Conservation (phyloP, 2,329 filamentous ascomycete genomes). For the Aspergillus uvarum region DNA sequence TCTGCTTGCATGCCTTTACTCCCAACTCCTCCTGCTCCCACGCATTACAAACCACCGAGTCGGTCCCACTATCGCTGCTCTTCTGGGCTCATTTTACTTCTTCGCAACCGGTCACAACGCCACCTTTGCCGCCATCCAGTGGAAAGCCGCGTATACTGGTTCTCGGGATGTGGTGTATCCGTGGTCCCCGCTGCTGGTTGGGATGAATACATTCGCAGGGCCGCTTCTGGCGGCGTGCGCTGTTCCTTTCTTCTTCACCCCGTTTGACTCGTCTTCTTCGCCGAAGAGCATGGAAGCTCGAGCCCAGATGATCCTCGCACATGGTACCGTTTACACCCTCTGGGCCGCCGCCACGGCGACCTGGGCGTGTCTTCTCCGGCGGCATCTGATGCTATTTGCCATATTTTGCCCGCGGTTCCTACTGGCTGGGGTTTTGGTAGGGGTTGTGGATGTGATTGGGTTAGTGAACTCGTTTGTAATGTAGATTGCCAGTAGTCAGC, state of each 20-base stretch:
- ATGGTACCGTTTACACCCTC: constrained; percentile 74
- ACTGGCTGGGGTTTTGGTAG: constrained; percentile 50
- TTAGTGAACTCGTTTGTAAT: not conserved
- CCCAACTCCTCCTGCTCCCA: constrained; percentile 66
- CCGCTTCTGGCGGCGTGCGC: constrained; percentile 78
- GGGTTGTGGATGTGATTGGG: constrained; percentile 1
- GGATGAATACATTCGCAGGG: constrained; percentile 81
- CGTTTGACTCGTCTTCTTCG: not conserved
- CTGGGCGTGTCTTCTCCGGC: constrained; percentile 80
- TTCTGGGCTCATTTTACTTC: constrained; percentile 88
- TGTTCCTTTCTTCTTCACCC: constrained; percentile 71
- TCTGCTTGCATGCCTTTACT: constrained; percentile 62
- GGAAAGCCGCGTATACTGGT: constrained; percentile 91
- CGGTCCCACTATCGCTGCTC: constrained; percentile 77
- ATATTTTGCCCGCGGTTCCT: constrained; percentile 91
- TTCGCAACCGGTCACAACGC: constrained; percentile 98
- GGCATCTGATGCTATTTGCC: constrained; percentile 94
- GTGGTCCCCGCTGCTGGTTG: constrained; percentile 77
- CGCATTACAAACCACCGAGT: constrained; percentile 63
- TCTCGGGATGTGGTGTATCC: constrained; percentile 79
- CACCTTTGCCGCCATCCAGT: constrained; percentile 81
- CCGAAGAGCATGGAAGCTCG: not conserved
- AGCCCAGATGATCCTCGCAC: constrained; percentile 62
- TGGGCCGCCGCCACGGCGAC: constrained; percentile 67
- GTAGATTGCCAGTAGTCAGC: not conserved